These are phyloP conservation scores for Rhododendron griersonianum DNA, from an alignment of 148 eudicot species.

Conservation along the genomic window DNA sequence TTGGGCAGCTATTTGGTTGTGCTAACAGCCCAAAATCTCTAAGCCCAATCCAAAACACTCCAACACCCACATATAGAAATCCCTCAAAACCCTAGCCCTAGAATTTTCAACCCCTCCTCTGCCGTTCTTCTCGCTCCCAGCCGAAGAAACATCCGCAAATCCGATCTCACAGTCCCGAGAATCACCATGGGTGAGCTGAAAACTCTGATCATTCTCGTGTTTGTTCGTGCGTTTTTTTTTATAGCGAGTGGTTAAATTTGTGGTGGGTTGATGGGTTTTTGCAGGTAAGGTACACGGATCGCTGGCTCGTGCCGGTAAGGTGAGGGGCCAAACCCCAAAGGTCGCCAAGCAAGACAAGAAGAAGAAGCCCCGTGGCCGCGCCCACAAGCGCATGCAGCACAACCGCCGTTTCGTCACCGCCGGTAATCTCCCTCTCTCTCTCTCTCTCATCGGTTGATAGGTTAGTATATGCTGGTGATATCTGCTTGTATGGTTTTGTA, in stretches of 20 bases:
- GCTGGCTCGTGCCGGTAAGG: conserved; percentile 93
- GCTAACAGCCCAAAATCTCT: too few relatives aligned
- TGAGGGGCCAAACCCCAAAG: conserved; percentile 89
- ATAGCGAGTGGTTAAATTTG: background rate
- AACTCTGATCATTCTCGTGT: background rate
- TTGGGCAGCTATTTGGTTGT: too few relatives aligned
- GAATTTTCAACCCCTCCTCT: background rate
- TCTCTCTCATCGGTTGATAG: background rate
- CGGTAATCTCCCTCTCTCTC: conserved; percentile 32
- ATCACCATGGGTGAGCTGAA: conserved; percentile 14
- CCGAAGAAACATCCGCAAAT: background rate
- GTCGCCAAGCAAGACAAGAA: conserved; percentile 93
- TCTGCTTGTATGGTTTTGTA: background rate
- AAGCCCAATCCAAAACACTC: background rate
- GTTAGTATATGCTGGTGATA: background rate
- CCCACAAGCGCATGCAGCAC: conserved; percentile 88
- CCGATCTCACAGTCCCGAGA: background rate
- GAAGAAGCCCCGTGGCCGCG: conserved; percentile 95
- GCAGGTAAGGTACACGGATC: conserved; percentile 94
- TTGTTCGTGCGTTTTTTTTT: background rate
- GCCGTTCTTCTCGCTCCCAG: background rate
- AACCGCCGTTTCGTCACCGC: conserved; percentile 92
- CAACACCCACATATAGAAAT: background rate
- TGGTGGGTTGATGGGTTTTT: background rate
- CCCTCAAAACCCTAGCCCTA: background rate